Evolutionary conservation across 306 rosid genomes (phyloP), one percentile per base, ranked within the genome.

Genomic region (Chamaecrista fasciculata): DNA sequence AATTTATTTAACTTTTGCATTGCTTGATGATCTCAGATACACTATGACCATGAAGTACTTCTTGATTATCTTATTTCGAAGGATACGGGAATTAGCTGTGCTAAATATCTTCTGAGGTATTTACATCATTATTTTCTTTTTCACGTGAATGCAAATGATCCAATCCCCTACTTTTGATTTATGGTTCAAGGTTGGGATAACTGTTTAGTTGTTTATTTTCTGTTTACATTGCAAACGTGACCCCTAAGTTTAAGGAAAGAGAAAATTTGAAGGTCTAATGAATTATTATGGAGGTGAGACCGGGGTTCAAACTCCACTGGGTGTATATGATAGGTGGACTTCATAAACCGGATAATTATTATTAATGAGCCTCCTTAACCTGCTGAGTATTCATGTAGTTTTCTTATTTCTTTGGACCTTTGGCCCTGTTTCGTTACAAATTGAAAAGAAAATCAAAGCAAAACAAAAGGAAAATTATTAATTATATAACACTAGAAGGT

Each of bases 11-110:
- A 64, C 57, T 65, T 28, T 67, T 63, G 16, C 11, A 44, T 78
- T 55, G 69, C 66, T 74, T 51, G 53, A 34, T 37, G 51, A 49
- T 76, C 72, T 79, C 94, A 93, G 98, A 85, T 93, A 83, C 90
- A 81, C 80, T 93, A 93, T 76, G 98, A 93, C 72, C 98, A 90
- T 67, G 90, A 85, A 73, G 89, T 93, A 82, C 94, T 93, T 72
- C 87, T 93, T 74, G 97, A 90, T 77, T 93, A 90, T 77, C 98
- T 90, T 77, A 88, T 93, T 69, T 88, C 97, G 3, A 93, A 88
- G 76, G 91, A 93, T 83, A 80, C 89, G 9, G 97, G 98, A 82
- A 83, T 79, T 58, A 83, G 80, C 71, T 93, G 96, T 73, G 92
- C 84, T 70, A 92, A 93, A 74, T 90, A 93, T 85, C 86, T 93